These are phyloP conservation scores for Ascocoryne sarcoides DNA, from an alignment of 2,329 filamentous ascomycete species.

Conservation along the genomic window DNA sequence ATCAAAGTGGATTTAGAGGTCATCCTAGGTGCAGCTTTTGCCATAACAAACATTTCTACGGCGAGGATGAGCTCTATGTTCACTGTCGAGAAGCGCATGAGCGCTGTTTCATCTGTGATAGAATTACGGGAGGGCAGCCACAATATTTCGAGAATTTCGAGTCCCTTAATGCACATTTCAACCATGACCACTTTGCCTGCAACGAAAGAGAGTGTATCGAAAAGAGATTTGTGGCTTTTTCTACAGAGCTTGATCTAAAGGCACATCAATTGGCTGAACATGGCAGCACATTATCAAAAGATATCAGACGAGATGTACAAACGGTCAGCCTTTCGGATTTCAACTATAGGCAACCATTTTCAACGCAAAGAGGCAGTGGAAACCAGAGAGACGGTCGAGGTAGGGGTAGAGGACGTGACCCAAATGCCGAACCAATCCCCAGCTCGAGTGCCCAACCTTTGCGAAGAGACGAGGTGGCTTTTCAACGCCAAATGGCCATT, in stretches of 20 bases:
- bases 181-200: constrained; percentile 79
- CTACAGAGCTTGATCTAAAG: constrained; percentile 88
- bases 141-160: constrained; percentile 91
- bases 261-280: constrained; percentile 84
- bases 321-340: constrained; percentile 83
- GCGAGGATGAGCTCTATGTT: constrained; percentile 86
- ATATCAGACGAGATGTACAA: constrained; percentile 72
- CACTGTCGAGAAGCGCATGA: constrained; percentile 95
- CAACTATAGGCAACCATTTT: constrained; percentile 66
- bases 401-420: constrained; percentile 66
- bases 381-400: constrained; percentile 34
- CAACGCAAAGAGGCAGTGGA: constrained; percentile 42
- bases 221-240: constrained; percentile 97
- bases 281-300: constrained; percentile 70
- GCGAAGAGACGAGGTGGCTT: constrained; percentile 79
- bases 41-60: constrained; percentile 74
- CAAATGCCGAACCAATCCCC: constrained; percentile 73
- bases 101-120: constrained; percentile 88
- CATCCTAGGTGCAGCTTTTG: constrained; percentile 95
- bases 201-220: constrained; percentile 80
- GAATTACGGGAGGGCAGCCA: constrained; percentile 44
- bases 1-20: constrained; percentile 93
- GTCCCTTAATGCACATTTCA: constrained; percentile 77
- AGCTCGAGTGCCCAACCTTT: constrained; percentile 70
- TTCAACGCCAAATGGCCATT: constrained; percentile 85